phyloP scores from a whole-genome alignment of 139 green algal genomes.

The Haematococcus sp. region DNA sequence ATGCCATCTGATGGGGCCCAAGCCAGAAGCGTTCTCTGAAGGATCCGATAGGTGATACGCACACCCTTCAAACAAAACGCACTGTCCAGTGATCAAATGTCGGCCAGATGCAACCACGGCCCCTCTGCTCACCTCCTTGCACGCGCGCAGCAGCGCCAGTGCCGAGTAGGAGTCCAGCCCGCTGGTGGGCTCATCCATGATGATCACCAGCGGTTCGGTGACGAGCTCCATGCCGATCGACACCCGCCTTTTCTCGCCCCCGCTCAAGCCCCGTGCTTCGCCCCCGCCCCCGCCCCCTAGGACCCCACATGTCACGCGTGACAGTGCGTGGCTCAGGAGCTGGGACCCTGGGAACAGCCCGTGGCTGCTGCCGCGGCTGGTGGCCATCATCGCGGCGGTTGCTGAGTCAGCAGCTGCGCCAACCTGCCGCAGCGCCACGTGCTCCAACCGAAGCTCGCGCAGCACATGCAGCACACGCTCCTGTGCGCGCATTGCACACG shows the following conservation, averaged over 20 bases:
- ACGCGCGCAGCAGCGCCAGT: constrained; percentile 55
- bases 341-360: too few species aligned
- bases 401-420: background rate
- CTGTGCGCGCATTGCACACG: background rate
- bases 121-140: constrained; percentile 37
- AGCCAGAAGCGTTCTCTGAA: too few species aligned
- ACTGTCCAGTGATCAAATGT: too few species aligned
- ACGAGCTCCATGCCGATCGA: constrained; percentile 77
- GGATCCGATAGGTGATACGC: too few species aligned
- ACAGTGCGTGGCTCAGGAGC: background rate
- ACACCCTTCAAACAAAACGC: too few species aligned
- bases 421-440: background rate
- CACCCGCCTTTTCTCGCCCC: constrained; percentile 67
- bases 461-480: background rate
- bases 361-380: background rate
- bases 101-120: background rate
- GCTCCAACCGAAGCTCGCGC: background rate
- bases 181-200: constrained; percentile 64
- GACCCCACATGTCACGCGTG: background rate
- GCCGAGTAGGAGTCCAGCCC: constrained; percentile 74
- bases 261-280: constrained; percentile 45
- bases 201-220: constrained; percentile 44
- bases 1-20: too few species aligned
- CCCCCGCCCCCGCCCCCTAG: background rate
- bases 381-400: background rate